A percentile compares a stretch with the other conserved stretches of the same genome.
Conservation (phyloP, 768 basidiomycete species). For the Tephrocybe sp. region DNA sequence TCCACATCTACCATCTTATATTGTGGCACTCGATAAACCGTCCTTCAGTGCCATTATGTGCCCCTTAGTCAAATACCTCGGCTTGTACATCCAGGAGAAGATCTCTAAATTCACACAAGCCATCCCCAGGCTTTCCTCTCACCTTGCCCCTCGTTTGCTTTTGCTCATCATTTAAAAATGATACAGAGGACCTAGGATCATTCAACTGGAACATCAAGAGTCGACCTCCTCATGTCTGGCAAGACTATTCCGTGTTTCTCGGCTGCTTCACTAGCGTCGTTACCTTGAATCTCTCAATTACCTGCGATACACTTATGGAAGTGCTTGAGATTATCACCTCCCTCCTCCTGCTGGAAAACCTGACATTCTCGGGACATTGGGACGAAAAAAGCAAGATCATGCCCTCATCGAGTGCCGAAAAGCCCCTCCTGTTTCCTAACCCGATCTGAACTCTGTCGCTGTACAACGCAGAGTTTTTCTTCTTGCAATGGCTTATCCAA, state of each 20-base stretch:
- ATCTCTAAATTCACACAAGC: background rate
- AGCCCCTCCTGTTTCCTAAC: background rate
- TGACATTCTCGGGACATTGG: background rate
- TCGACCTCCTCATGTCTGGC: background rate
- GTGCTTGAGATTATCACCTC: constrained; percentile 2
- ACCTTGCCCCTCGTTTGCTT: constrained; percentile 4
- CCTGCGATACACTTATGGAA: constrained; percentile 4
- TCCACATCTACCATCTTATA: background rate
- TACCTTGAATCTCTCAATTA: background rate
- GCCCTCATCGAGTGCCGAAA: background rate
- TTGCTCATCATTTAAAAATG: background rate
- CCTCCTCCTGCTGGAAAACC: background rate
- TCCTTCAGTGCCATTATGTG: background rate
- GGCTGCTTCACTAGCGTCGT: constrained; percentile 1
- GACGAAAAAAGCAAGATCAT: background rate
- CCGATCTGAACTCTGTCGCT: background rate
- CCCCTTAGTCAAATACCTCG: background rate
- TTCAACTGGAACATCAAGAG: background rate
- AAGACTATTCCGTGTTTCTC: background rate
- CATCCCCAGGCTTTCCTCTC: background rate
- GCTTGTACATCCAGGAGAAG: background rate
- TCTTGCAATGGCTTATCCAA: background rate
- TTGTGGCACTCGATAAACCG: background rate
- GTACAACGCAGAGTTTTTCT: background rate
- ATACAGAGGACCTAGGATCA: background rate